Percentiles rank a stretch among this genome's conserved stretches.
Conservation (phyloP, 2,329 filamentous ascomycete genomes). For the Aspergillus sp. region DNA sequence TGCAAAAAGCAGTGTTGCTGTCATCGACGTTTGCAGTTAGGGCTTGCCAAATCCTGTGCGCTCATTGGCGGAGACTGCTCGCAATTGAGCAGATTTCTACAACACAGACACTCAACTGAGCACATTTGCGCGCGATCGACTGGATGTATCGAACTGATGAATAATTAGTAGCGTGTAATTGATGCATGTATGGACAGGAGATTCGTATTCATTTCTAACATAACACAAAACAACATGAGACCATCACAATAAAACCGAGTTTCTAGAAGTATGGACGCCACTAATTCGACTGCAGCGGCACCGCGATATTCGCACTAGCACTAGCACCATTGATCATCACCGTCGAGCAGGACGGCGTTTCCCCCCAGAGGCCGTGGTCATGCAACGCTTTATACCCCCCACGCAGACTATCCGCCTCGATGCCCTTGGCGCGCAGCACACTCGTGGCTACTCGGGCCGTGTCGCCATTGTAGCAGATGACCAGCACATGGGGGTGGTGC, state of each 20-base stretch:
- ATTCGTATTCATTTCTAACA: background rate
- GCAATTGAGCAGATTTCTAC: constrained; percentile 27
- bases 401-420: constrained; percentile 46
- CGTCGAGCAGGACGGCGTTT: constrained; percentile 7
- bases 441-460: constrained; percentile 54
- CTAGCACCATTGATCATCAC: background rate
- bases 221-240: background rate
- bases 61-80: constrained; percentile 20
- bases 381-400: constrained; percentile 39
- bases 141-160: too few relatives aligned
- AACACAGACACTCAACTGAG: constrained; percentile 8
- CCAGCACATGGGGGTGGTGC: constrained; percentile 37
- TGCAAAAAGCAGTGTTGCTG: background rate
- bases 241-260: too few relatives aligned
- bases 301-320: constrained; percentile 3
- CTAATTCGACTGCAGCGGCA: constrained; percentile 7
- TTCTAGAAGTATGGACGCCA: too few relatives aligned
- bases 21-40: background rate
- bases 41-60: background rate
- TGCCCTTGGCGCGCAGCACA: constrained; percentile 51
- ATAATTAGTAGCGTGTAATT: too few relatives aligned
- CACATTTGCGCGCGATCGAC: constrained; percentile 17
- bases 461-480: constrained; percentile 56
- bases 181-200: background rate
- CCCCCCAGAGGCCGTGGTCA: constrained; percentile 25